A percentile compares a stretch with the other conserved stretches of the same genome.
Conservation (phyloP, 768 basidiomycete genomes). For the Macrolepiota dolichaula region DNA sequence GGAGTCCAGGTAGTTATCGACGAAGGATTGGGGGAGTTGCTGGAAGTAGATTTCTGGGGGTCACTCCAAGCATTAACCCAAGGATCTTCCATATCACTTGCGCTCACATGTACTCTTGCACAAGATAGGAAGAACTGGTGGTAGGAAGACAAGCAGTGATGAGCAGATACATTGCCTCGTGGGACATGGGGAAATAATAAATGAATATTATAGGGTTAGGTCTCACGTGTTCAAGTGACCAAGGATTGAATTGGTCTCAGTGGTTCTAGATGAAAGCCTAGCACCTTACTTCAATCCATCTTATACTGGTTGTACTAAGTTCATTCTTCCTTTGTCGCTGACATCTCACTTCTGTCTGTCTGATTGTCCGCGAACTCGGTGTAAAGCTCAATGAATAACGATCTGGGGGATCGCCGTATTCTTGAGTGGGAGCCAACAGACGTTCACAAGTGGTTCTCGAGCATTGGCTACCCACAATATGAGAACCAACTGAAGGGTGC, state of each 20-base stretch:
- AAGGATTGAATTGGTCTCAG: slow-evolving; percentile 1
- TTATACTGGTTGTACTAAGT: not conserved
- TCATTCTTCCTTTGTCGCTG: not conserved
- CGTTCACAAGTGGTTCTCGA: slow-evolving; percentile 76
- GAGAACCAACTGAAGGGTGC: slow-evolving; percentile 77
- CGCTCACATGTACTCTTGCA: not conserved
- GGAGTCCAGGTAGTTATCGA: slow-evolving; percentile 18
- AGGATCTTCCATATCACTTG: slow-evolving; percentile 61
- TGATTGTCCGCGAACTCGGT: not conserved
- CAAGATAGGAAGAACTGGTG: not conserved
- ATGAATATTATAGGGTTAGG: slow-evolving; percentile 11
- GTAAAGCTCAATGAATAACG: slow-evolving; percentile 30
- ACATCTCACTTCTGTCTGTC: not conserved
- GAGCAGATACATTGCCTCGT: not conserved
- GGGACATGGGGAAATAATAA: slow-evolving; percentile 9
- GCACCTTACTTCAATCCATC: not conserved
- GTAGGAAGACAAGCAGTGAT: not conserved
- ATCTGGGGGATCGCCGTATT: slow-evolving; percentile 35
- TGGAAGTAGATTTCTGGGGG: slow-evolving; percentile 27
- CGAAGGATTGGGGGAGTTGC: slow-evolving; percentile 1
- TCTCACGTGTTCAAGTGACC: slow-evolving; percentile 10
- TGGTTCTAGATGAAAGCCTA: not conserved
- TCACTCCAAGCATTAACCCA: slow-evolving; percentile 74
- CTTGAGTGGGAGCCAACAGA: slow-evolving; percentile 73
- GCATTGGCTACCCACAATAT: slow-evolving; percentile 83